Percentiles rank a stretch among this genome's conserved stretches.
Evolutionary conservation across 768 basidiomycete genomes (phyloP).

Genomic region (Auricularia sp.): DNA sequence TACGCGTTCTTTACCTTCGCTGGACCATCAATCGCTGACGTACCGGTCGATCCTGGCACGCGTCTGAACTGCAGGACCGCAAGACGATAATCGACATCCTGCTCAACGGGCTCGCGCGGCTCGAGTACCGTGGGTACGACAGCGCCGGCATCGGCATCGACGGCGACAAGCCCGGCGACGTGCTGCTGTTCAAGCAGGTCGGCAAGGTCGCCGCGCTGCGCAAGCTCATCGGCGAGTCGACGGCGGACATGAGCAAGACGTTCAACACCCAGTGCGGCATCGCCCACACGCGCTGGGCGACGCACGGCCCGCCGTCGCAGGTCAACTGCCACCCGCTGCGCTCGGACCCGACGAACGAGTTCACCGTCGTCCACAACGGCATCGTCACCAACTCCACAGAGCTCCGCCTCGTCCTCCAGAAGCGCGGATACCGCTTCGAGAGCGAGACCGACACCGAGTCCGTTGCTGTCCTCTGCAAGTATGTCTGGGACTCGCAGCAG

Average conservation of each 20-base stretch:
- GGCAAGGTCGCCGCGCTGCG: slow-evolving; percentile 92
- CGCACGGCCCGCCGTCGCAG: slow-evolving; percentile 82
- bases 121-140: slow-evolving; percentile 98
- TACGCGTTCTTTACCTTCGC: neutral
- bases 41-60: neutral
- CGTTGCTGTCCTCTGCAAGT: slow-evolving; percentile 91
- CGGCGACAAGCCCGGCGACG: slow-evolving; percentile 70
- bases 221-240: slow-evolving; percentile 70
- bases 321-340: slow-evolving; percentile 93
- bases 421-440: slow-evolving; percentile 88
- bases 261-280: slow-evolving; percentile 87
- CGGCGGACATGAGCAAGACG: slow-evolving; percentile 62
- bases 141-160: slow-evolving; percentile 87
- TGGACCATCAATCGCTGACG: neutral
- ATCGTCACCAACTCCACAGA: slow-evolving; percentile 93
- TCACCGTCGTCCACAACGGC: slow-evolving; percentile 94
- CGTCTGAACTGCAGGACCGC: slow-evolving; percentile 48
- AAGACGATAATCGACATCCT: slow-evolving; percentile 87
- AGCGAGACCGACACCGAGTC: slow-evolving; percentile 98
- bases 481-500: slow-evolving; percentile 88
- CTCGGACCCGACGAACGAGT: slow-evolving; percentile 71
- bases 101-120: slow-evolving; percentile 79
- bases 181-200: slow-evolving; percentile 91
- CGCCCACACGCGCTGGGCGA: slow-evolving; percentile 99
- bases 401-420: slow-evolving; percentile 85